Evolutionary conservation across 2,329 filamentous ascomycete species (phyloP).

Genomic region (Ascosphaera pollenicola): DNA sequence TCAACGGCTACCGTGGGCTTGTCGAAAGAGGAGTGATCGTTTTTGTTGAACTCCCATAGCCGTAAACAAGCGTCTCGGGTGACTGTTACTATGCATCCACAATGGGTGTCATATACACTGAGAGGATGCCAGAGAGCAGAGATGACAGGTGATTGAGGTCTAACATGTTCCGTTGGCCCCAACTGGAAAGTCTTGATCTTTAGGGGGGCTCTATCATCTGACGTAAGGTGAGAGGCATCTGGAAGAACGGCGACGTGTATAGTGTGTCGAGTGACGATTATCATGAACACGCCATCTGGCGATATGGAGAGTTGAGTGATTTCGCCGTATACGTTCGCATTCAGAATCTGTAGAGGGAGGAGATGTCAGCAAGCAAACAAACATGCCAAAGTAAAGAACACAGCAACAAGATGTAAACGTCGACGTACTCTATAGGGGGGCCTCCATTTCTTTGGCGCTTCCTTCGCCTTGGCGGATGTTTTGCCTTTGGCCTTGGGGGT

Average conservation of each 20-base stretch:
- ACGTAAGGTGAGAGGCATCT: constrained; percentile 52
- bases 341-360: constrained; percentile 37
- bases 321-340: constrained; percentile 54
- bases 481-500: constrained; percentile 7
- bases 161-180: constrained; percentile 80
- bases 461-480: neutral
- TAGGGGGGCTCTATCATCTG: constrained; percentile 43
- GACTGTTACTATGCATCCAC: constrained; percentile 65
- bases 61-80: constrained; percentile 75
- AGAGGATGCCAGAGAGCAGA: constrained; percentile 85
- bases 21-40: constrained; percentile 73
- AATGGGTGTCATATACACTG: constrained; percentile 41
- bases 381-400: constrained; percentile 2
- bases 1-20: constrained; percentile 66
- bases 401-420: too few relatives aligned
- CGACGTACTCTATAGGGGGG: too few relatives aligned
- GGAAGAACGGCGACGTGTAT: constrained; percentile 75
- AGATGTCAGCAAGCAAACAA: neutral
- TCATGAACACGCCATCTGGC: constrained; percentile 59
- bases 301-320: constrained; percentile 75
- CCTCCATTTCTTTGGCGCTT: too few relatives aligned
- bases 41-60: constrained; percentile 71
- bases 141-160: constrained; percentile 58
- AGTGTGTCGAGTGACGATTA: constrained; percentile 69
- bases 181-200: constrained; percentile 74